Percentiles rank a stretch among this genome's conserved stretches.
phyloP scores from a whole-genome alignment of 2,329 filamentous ascomycete species.

The Passalora sequoiae region DNA sequence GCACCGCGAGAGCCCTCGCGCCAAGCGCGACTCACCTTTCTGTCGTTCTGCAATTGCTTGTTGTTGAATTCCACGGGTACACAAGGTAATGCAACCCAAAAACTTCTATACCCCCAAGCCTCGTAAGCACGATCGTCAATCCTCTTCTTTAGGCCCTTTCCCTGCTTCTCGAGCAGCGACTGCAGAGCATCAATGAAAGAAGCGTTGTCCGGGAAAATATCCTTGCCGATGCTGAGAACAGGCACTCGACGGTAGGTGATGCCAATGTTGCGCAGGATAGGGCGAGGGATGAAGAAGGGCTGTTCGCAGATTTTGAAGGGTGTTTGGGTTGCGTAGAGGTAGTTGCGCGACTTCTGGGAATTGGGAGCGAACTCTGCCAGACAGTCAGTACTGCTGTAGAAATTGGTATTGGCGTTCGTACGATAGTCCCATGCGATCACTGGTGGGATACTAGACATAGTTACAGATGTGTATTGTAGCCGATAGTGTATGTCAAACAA shows the following conservation, averaged over 20 bases:
- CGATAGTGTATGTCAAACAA: neutral
- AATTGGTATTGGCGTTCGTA: neutral
- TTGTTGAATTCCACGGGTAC: conserved; percentile 18
- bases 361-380: conserved; percentile 20
- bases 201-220: conserved; percentile 26
- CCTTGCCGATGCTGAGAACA: conserved; percentile 25
- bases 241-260: conserved; percentile 27
- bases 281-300: conserved; percentile 25
- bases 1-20: too few species aligned
- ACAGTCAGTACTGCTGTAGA: too few species aligned
- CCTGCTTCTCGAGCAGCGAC: conserved; percentile 12
- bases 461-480: neutral
- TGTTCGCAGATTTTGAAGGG: conserved; percentile 27
- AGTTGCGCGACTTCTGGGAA: conserved; percentile 22
- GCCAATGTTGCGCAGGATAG: conserved; percentile 20
- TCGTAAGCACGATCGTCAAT: conserved; percentile 15
- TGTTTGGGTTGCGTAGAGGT: conserved; percentile 17
- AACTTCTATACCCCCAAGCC: conserved; percentile 22
- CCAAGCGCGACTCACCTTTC: too few species aligned
- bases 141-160: conserved; percentile 14
- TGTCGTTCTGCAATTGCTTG: conserved; percentile 19
- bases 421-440: conserved; percentile 14
- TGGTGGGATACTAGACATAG: conserved; percentile 10
- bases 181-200: conserved; percentile 19
- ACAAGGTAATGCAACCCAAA: conserved; percentile 20